Evolutionary conservation across 106 monocot species (phyloP).

Genomic region (Alisma plantagoaquatica): DNA sequence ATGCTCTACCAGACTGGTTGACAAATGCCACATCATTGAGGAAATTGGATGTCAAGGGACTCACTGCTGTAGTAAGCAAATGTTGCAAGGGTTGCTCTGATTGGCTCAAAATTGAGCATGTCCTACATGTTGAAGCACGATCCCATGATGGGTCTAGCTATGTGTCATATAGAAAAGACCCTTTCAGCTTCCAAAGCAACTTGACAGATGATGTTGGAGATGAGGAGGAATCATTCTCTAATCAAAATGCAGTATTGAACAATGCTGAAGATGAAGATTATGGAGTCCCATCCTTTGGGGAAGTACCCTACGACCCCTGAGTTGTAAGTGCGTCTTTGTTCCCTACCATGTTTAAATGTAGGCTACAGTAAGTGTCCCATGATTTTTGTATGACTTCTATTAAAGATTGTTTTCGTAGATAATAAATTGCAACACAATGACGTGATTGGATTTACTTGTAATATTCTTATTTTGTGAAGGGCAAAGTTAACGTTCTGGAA

Average conservation of each 20-base stretch:
- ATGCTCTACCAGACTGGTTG: slow-evolving; percentile 6
- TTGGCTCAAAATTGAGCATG: slow-evolving; percentile 1
- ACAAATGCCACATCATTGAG: neutral
- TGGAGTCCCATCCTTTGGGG: neutral
- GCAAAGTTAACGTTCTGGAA: too few species aligned
- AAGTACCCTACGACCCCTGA: neutral
- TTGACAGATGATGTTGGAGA: neutral
- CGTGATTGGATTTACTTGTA: too few species aligned
- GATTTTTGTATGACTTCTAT: too few species aligned
- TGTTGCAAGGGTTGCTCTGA: neutral
- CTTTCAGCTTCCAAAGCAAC: slow-evolving; percentile 4
- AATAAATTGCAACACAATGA: too few species aligned
- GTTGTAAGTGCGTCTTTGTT: neutral
- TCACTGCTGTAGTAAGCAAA: neutral
- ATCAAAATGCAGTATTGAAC: neutral
- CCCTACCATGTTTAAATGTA: too few species aligned
- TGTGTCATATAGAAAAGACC: slow-evolving; percentile 7
- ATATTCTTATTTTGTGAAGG: too few species aligned
- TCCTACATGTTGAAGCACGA: slow-evolving; percentile 1
- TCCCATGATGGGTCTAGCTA: slow-evolving; percentile 2
- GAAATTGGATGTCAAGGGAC: slow-evolving; percentile 1
- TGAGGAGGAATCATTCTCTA: too few species aligned
- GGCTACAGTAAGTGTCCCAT: too few species aligned
- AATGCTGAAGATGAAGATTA: neutral
- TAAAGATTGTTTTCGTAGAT: too few species aligned